Evolutionary conservation across 2,329 filamentous ascomycete genomes (phyloP).

Genomic region (Cordyceps tenuipes): DNA sequence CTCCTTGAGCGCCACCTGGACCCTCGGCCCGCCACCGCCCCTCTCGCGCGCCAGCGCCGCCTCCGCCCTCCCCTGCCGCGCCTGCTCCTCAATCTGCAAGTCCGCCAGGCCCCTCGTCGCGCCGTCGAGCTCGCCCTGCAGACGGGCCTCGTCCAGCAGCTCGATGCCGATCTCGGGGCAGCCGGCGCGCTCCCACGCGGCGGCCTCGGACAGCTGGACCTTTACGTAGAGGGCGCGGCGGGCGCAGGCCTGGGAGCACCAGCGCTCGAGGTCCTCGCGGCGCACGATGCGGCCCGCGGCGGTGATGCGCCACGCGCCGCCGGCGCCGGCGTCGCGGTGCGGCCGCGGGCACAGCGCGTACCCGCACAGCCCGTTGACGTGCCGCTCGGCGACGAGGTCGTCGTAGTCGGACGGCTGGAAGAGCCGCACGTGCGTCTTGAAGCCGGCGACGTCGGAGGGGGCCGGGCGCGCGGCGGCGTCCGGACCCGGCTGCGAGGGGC

Average conservation of each 20-base stretch:
- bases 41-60: conserved; percentile 44
- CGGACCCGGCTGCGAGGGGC: conserved; percentile 19
- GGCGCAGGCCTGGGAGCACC: conserved; percentile 77
- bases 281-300: conserved; percentile 55
- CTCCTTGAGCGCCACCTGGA: conserved; percentile 45
- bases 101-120: conserved; percentile 31
- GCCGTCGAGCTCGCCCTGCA: conserved; percentile 29
- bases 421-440: conserved; percentile 57
- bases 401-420: conserved; percentile 90
- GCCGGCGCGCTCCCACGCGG: conserved; percentile 71
- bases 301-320: conserved; percentile 61
- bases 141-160: conserved; percentile 57
- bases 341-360: conserved; percentile 69
- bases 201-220: conserved; percentile 77
- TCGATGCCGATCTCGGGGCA: conserved; percentile 49
- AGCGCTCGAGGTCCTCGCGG: conserved; percentile 67
- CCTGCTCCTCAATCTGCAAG: conserved; percentile 37
- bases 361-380: conserved; percentile 73
- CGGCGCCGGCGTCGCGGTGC: conserved; percentile 46
- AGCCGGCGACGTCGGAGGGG: conserved; percentile 51
- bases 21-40: conserved; percentile 25
- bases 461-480: conserved; percentile 41
- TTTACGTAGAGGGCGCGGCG: conserved; percentile 75
- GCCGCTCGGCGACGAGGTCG: conserved; percentile 79
- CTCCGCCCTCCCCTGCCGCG: conserved; percentile 31